Evolutionary conservation across 116 monocot genomes (phyloP).

Genomic region (Iris pallida): DNA sequence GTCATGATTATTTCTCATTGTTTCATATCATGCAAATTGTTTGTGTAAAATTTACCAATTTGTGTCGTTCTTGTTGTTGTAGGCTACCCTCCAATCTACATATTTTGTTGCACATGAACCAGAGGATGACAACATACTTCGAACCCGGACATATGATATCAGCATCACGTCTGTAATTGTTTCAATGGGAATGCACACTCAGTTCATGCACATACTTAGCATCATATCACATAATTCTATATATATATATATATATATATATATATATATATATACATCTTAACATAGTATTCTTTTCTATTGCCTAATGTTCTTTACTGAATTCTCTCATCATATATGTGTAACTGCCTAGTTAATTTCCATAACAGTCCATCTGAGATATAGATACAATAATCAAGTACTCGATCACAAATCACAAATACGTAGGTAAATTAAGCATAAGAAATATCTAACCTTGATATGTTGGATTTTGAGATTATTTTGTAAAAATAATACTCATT

Average conservation of each 20-base stretch:
- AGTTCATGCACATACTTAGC: no score
- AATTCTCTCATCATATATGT: neutral
- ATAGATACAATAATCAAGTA: no score
- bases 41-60: neutral
- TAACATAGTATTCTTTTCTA: no score
- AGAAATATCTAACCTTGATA: neutral
- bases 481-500: neutral
- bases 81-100: slow-evolving; percentile 64
- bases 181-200: neutral
- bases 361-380: no score
- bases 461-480: neutral
- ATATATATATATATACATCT: no score
- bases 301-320: no score
- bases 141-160: slow-evolving; percentile 84
- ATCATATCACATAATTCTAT: no score
- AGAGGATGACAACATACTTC: slow-evolving; percentile 89
- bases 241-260: neutral
- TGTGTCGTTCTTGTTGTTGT: slow-evolving; percentile 1
- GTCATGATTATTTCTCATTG: neutral
- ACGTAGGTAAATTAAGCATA: no score
- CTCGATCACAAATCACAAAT: no score
- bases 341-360: no score
- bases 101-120: slow-evolving; percentile 92
- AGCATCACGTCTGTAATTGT: slow-evolving; percentile 78
- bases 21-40: neutral